Base-by-base conservation (phyloP, 2,329 filamentous ascomycete species). In the Phialophora macrospora region DNA sequence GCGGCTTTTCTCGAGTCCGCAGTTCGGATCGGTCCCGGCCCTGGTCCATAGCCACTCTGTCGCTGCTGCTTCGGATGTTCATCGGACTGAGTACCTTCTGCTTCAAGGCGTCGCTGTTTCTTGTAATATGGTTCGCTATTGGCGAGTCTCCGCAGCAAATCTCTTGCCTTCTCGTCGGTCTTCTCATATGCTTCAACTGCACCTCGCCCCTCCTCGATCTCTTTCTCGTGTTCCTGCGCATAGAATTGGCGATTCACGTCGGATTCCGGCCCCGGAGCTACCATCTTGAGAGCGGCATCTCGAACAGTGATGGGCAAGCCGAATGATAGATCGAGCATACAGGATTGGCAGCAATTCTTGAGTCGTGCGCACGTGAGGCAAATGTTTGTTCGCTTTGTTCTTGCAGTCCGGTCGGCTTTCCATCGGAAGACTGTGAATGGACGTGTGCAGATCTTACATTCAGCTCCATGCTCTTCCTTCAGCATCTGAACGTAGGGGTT, bases 401-500 rank as follows among this genome's bases (percentile, higher is more conserved):
- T 91, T 28, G 93, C 88, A 2, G 93, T 95, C 64, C 95, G 91
- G 77, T 96, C 93, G 69, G 91, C 89, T 73, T 94, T 94, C 94
- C 94, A 99, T 73, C 89, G 88, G 78, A 99, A 99, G 61, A 98
- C 86, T 28, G 95, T 98, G 75, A 97, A 99, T 0, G 95, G 95
- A 67, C 95, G 88, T 6, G 94, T 98, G 80, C 95, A 99, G 71
- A 91, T 82, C 82, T 91, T 91, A 84, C 90, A 92, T 80, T 93
- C 90, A 64, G 90, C 91, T 73, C 93, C 95, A 74, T 96, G 89
- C 78, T 99, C 94, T 76, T 98, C 93, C 80, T 99, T 99, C 67
- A 99, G 84, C 93, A 99, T 98, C 80, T 98, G 95, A 51, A 99
- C 95, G 75, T 96, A 99, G 1, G 94, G 94, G 74, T 98, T 98